These are phyloP conservation scores for Colletotrichum sp. DNA, from an alignment of 2,329 filamentous ascomycete genomes.

Conservation along the genomic window DNA sequence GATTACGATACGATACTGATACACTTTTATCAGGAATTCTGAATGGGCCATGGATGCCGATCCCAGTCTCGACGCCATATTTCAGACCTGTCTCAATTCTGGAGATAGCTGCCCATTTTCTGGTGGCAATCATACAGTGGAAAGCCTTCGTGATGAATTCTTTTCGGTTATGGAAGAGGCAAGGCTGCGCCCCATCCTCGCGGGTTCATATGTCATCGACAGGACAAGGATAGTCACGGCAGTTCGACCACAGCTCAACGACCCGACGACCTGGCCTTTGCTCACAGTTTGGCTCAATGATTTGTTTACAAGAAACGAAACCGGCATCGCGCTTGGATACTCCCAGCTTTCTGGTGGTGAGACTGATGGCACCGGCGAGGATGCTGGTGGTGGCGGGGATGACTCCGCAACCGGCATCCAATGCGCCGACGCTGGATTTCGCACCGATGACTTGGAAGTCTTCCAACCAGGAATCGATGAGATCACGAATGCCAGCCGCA, in stretches of 20 bases:
- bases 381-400: neutral
- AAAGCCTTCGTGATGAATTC: neutral
- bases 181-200: neutral
- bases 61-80: neutral
- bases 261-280: neutral
- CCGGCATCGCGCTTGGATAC: neutral
- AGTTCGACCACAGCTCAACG: neutral
- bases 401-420: neutral
- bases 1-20: neutral
- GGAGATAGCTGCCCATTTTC: neutral
- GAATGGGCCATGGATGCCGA: neutral
- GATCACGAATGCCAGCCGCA: neutral
- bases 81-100: neutral
- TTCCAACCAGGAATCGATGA: neutral
- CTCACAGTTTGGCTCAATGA: neutral
- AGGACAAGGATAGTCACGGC: fast-evolving
- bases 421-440: neutral
- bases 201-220: neutral
- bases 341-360: fast-evolving
- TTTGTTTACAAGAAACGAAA: neutral
- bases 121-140: neutral
- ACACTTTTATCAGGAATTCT: neutral
- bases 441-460: neutral
- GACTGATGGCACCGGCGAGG: neutral
- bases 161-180: neutral